Conservation (phyloP, 192 early-diverging fungal species). For the Coemansia reversa region DNA sequence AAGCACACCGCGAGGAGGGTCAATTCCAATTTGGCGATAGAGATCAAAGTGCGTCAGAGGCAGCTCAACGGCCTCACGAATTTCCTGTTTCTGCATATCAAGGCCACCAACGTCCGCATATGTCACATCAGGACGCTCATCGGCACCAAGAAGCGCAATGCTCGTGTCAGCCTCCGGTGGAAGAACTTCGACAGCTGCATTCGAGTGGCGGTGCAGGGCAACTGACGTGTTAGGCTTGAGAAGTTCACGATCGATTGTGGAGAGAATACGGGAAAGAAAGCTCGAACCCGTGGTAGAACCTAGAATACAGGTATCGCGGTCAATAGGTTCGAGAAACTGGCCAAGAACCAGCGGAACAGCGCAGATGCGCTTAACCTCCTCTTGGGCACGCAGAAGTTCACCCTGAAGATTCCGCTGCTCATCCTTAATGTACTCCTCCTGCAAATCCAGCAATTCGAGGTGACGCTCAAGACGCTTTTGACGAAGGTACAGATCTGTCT, state of each 20-base stretch:
- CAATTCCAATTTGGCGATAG: conserved; percentile 97
- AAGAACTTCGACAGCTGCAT: conserved; percentile 93
- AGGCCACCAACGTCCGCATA: conserved; percentile 84
- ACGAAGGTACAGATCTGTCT: conserved; percentile 88
- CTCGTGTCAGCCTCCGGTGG: conserved; percentile 94
- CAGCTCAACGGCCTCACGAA: conserved; percentile 95
- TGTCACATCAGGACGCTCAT: conserved; percentile 78
- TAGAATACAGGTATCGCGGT: conserved; percentile 94
- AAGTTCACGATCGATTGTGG: conserved; percentile 95
- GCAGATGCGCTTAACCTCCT: conserved; percentile 97
- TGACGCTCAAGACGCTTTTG: conserved; percentile 94
- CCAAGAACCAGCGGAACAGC: conserved; percentile 97
- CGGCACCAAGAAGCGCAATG: conserved; percentile 79
- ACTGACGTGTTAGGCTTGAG: conserved; percentile 93
- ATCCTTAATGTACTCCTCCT: conserved; percentile 99
- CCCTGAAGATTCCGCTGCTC: conserved; percentile 96
- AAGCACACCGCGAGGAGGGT: conserved; percentile 97
- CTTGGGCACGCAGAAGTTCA: conserved; percentile 91
- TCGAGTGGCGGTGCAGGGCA: conserved; percentile 95
- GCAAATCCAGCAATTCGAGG: conserved; percentile 91
- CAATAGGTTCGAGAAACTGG: conserved; percentile 97
- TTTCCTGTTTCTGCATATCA: conserved; percentile 91
- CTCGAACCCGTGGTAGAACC: conserved; percentile 90
- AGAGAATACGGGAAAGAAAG: conserved; percentile 91
- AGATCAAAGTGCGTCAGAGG: conserved; percentile 98